Conservation (phyloP, 495 filamentous ascomycete genomes). For the Penicillium herquei region DNA sequence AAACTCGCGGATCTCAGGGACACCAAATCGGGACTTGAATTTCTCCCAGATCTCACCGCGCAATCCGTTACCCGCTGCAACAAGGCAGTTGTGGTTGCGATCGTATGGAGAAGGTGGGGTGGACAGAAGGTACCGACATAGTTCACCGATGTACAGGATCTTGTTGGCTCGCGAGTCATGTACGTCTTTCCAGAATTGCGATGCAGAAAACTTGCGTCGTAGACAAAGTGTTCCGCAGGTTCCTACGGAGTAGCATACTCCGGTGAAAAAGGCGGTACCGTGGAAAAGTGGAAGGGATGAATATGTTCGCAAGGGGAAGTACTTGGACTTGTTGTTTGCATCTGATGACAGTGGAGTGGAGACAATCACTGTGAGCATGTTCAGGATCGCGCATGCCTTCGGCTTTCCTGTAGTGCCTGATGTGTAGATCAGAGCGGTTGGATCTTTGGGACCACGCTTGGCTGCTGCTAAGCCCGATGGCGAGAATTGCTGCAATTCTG, state of each 20-base stretch:
- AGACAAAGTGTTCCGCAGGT: conserved; percentile 45
- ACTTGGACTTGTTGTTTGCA: conserved; percentile 34
- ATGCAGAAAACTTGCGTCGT: conserved; percentile 77
- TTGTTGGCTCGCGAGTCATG: conserved; percentile 72
- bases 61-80: conserved; percentile 86
- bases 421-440: conserved; percentile 77
- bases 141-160: conserved; percentile 94
- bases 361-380: conserved; percentile 51
- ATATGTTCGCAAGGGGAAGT: conserved; percentile 69
- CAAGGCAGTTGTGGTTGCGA: conserved; percentile 65
- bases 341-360: conserved; percentile 41
- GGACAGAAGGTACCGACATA: conserved; percentile 83
- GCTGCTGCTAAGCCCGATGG: conserved; percentile 31
- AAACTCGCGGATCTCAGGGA: conserved; percentile 81
- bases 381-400: conserved; percentile 77
- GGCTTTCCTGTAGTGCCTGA: conserved; percentile 88
- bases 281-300: conserved; percentile 94
- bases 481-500: conserved; percentile 40
- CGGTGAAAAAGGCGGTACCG: conserved; percentile 70
- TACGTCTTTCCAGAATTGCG: conserved; percentile 82
- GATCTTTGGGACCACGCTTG: conserved; percentile 46
- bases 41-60: conserved; percentile 87
- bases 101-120: conserved; percentile 74
- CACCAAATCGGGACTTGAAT: conserved; percentile 82
- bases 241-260: conserved; percentile 46